These are phyloP conservation scores for Verticillium tricorpus DNA, from an alignment of 2,329 filamentous ascomycete genomes.

Conservation along the genomic window DNA sequence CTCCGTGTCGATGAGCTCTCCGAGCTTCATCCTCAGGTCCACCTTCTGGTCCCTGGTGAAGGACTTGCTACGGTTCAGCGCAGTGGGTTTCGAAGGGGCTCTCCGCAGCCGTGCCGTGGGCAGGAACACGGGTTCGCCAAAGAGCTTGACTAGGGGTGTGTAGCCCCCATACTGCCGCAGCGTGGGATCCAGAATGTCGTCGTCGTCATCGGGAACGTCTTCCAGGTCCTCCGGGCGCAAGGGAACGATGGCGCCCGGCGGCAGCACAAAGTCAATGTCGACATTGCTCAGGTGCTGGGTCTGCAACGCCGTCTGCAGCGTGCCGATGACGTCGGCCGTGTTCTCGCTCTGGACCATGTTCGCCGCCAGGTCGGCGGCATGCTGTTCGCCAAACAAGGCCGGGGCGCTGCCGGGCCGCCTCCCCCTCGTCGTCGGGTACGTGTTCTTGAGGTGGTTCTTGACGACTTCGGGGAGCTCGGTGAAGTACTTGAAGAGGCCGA, in stretches of 20 bases:
- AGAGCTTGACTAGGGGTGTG: conserved; percentile 67
- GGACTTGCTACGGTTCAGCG: conserved; percentile 70
- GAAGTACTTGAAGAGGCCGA: conserved; percentile 93
- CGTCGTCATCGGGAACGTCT: conserved; percentile 56
- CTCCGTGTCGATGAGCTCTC: conserved; percentile 88
- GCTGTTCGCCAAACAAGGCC: conserved; percentile 79
- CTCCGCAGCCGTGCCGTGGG: conserved; percentile 81
- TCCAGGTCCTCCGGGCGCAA: conserved; percentile 56
- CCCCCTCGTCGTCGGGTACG: conserved; percentile 47
- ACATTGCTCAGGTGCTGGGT: conserved; percentile 80
- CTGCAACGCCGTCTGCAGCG: conserved; percentile 70
- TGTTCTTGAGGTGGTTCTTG: conserved; percentile 64
- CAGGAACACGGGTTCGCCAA: conserved; percentile 81
- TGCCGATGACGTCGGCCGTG: conserved; percentile 64
- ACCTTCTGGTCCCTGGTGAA: conserved; percentile 81
- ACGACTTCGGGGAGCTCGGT: conserved; percentile 74
- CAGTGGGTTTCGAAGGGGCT: conserved; percentile 80
- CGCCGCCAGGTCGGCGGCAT: conserved; percentile 86
- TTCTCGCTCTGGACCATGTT: conserved; percentile 81
- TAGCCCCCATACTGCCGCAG: conserved; percentile 72
- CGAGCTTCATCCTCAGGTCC: conserved; percentile 80
- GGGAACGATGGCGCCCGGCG: conserved; percentile 69
- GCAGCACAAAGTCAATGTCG: conserved; percentile 83
- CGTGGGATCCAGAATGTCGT: conserved; percentile 60
- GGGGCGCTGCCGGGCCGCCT: conserved; percentile 61